These are phyloP conservation scores for Myrica gale DNA, from an alignment of 306 rosid genomes.

Conservation along the genomic window DNA sequence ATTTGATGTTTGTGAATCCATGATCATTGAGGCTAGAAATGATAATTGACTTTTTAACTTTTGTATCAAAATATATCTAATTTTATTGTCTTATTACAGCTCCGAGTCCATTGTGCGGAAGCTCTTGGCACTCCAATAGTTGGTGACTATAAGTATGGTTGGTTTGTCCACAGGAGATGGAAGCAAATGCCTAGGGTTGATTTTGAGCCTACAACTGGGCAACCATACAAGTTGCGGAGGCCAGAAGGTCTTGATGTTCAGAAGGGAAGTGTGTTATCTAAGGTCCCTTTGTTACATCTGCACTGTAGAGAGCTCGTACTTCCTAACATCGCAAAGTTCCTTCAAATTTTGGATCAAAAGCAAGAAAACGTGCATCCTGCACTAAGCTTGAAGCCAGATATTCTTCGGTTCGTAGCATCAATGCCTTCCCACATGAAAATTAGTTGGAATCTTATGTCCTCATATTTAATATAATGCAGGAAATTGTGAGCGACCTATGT, in stretches of 20 bases:
- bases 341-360: constrained; percentile 41
- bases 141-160: constrained; percentile 93
- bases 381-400: constrained; percentile 47
- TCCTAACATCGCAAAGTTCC: constrained; percentile 79
- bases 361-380: constrained; percentile 36
- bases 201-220: constrained; percentile 65
- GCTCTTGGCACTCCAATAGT: constrained; percentile 96
- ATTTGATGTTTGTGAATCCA: background rate
- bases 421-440: constrained; percentile 96
- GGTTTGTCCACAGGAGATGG: constrained; percentile 84
- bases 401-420: constrained; percentile 76
- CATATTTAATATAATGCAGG: constrained; percentile 56
- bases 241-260: constrained; percentile 85
- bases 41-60: background rate
- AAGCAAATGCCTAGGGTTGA: constrained; percentile 78
- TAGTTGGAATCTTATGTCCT: constrained; percentile 98
- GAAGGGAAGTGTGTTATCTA: constrained; percentile 91
- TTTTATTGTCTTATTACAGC: constrained; percentile 42
- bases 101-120: constrained; percentile 96
- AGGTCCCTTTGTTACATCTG: constrained; percentile 86
- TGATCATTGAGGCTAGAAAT: too few species aligned
- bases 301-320: constrained; percentile 83
- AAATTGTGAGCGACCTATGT: background rate
- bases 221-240: constrained; percentile 74
- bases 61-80: background rate